These are phyloP conservation scores for Thinopyrum elongatum DNA, from an alignment of 176 grass and related monocot genomes.

Conservation along the genomic window DNA sequence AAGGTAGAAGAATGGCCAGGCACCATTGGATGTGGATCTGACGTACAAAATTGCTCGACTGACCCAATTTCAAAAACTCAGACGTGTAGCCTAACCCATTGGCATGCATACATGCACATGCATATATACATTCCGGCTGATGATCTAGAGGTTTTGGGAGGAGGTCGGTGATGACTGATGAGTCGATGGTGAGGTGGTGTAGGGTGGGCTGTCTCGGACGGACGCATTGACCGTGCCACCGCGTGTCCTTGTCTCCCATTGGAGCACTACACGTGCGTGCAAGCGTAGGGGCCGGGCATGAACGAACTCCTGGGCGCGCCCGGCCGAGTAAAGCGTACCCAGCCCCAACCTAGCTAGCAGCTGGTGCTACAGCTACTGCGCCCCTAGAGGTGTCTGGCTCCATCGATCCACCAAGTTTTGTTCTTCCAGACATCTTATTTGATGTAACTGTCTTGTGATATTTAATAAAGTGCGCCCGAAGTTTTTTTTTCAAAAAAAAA, in stretches of 20 bases:
- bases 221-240: not conserved
- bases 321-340: not conserved
- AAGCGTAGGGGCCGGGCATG: not conserved
- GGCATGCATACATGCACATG: not conserved
- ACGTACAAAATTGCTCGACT: too few species aligned
- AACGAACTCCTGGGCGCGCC: not conserved
- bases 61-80: too few species aligned
- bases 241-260: not conserved
- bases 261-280: slow-evolving; percentile 31
- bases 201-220: slow-evolving; percentile 2
- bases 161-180: not conserved
- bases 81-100: too few species aligned
- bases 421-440: too few species aligned
- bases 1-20: too few species aligned
- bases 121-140: not conserved
- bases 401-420: too few species aligned
- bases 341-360: slow-evolving; percentile 12
- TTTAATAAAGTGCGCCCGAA: too few species aligned
- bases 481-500: too few species aligned
- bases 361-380: not conserved
- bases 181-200: not conserved
- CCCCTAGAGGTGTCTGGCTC: slow-evolving; percentile 6
- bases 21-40: too few species aligned
- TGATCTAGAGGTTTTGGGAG: too few species aligned
- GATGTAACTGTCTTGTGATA: too few species aligned